Evolutionary conservation across 495 filamentous ascomycete species (phyloP), one percentile per base, ranked within the genome.

Genomic region (Penicillium angulare): DNA sequence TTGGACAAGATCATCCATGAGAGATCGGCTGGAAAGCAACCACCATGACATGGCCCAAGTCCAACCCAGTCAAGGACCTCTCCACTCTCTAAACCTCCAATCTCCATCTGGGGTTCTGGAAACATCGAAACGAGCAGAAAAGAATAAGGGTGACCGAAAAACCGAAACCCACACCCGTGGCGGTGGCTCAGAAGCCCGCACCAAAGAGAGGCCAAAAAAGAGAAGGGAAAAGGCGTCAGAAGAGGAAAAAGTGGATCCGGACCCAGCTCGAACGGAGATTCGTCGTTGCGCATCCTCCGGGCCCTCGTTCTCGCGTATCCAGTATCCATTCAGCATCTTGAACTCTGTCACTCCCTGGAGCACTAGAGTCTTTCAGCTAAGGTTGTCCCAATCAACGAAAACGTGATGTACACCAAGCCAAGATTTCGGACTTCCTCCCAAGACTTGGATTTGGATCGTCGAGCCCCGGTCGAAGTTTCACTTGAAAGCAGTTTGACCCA

Each of bases 41-140:
- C 18, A 38, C 21, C 21, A 41, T 41, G 38, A 47, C 34, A 47
- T 17, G 22, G 23, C 41, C 48, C 20, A n/a, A n/a, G n/a, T n/a
- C n/a, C n/a, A n/a, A n/a, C n/a, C n/a, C n/a, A n/a, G n/a, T n/a
- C n/a, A n/a, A n/a, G n/a, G n/a, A 52, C 31, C 43, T 39, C 27
- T 23, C 21, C 24, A 5, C 20, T 16, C 5, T 20, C 22, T 24
- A 27, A 34, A 20, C 6, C 32, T 32, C 7, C 20, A 17, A 39
- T 42, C 43, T 49, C 51, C 59, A 53, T 65, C 61, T 60, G 61
- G 61, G 61, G 61, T 62, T 65, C 61, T 65, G 53, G 61, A 56
- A 70, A 60, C 46, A 56, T 47, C 45, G 52, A 66, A 55, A 55
- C 29, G 56, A 47, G 36, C 39, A 32, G 46, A 61, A 50, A 53